Evolutionary conservation across 495 filamentous ascomycete species (phyloP).

Genomic region (Penicillium antarcticum): DNA sequence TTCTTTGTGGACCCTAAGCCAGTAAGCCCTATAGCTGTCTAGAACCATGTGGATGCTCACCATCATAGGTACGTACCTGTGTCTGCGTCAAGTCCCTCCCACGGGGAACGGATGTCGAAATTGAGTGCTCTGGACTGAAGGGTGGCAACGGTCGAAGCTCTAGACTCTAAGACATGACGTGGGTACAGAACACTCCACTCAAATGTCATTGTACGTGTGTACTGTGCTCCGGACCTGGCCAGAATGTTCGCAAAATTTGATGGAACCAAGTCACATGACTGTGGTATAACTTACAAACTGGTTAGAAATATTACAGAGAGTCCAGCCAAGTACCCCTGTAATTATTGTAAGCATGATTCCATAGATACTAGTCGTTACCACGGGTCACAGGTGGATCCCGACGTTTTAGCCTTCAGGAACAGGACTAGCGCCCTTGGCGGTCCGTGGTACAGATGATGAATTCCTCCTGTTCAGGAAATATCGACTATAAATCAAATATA

Average conservation of each 20-base stretch:
- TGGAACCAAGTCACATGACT: not conserved
- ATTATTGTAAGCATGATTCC: not conserved
- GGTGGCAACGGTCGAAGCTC: conserved; percentile 7
- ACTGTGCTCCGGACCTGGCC: no score
- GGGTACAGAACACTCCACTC: conserved; percentile 3
- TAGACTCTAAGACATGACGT: conserved; percentile 7
- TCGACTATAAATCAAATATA: no score
- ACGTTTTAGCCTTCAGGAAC: conserved; percentile 33
- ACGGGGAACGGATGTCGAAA: conserved; percentile 65
- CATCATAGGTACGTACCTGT: conserved; percentile 53
- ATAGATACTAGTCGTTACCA: not conserved
- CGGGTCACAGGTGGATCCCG: conserved; percentile 7
- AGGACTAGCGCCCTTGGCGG: conserved; percentile 27
- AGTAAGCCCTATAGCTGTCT: conserved; percentile 11
- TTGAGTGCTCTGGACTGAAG: conserved; percentile 51
- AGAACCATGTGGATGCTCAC: not conserved
- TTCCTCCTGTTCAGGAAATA: no score
- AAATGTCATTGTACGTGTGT: no score
- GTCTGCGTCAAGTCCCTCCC: conserved; percentile 66
- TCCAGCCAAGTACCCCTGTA: not conserved
- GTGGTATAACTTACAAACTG: not conserved
- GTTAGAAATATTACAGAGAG: not conserved
- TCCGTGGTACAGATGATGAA: conserved; percentile 17
- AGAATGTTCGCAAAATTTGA: not conserved
- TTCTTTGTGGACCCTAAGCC: conserved; percentile 56